Conservation (phyloP, 768 basidiomycete genomes). For the Macrolepiota dolichaula region DNA sequence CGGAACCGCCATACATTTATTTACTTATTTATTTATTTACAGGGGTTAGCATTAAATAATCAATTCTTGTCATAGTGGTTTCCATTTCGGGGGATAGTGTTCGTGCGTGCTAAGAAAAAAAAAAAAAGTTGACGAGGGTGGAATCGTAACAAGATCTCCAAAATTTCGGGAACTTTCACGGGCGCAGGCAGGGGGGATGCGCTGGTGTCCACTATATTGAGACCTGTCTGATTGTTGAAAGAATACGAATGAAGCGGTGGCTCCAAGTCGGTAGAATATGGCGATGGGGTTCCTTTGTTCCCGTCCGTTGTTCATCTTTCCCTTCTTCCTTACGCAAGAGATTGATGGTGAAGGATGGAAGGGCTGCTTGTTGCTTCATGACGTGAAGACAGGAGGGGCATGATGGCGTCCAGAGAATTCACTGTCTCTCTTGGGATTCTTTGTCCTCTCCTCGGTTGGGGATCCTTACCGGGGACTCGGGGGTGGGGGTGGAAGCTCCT, state of each 20-base stretch:
- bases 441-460: slow-evolving; percentile 2
- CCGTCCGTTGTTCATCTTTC: not conserved
- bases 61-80: not conserved
- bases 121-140: not conserved
- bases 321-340: slow-evolving; percentile 7
- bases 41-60: not conserved
- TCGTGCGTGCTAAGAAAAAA: not conserved
- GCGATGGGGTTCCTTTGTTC: not conserved
- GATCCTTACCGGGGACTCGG: slow-evolving; percentile 10
- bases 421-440: not conserved
- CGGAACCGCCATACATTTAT: not conserved
- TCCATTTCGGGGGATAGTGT: not conserved
- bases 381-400: slow-evolving; percentile 9
- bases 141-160: slow-evolving; percentile 1
- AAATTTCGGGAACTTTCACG: not conserved
- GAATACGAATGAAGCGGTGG: not conserved
- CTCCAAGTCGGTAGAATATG: not conserved
- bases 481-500: slow-evolving; percentile 1
- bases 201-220: not conserved
- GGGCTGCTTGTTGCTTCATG: not conserved
- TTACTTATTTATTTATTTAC: not conserved
- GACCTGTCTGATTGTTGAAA: not conserved
- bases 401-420: not conserved
- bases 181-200: not conserved
- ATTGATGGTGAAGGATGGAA: slow-evolving; percentile 8